These are phyloP conservation scores for Hirschfeldia incana DNA, from an alignment of 345 rosid genomes.

Conservation along the genomic window DNA sequence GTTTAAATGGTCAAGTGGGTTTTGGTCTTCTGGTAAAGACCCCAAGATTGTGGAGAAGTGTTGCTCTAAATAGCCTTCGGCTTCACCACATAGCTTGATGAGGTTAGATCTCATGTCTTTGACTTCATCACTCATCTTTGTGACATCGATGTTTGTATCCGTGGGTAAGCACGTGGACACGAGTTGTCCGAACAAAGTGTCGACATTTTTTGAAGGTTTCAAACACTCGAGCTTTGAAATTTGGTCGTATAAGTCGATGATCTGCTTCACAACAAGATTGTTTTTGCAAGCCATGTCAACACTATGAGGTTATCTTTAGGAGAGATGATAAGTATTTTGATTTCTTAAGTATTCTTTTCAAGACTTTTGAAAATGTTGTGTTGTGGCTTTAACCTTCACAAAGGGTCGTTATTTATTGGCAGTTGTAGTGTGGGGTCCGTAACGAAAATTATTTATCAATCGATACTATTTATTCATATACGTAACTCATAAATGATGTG, in stretches of 20 bases:
- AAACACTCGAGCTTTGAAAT: conserved; percentile 69
- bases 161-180: conserved; percentile 80
- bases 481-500: too few species aligned
- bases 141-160: conserved; percentile 57
- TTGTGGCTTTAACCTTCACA: conserved; percentile 34
- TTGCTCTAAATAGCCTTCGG: conserved; percentile 66
- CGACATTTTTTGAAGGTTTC: conserved; percentile 74
- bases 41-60: conserved; percentile 67
- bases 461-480: background rate
- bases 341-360: conserved; percentile 7
- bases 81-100: conserved; percentile 71
- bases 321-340: conserved; percentile 5
- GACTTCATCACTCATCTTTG: conserved; percentile 48
- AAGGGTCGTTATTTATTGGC: conserved; percentile 38
- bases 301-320: conserved; percentile 24
- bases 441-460: background rate
- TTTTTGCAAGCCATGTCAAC: conserved; percentile 67
- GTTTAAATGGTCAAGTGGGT: conserved; percentile 64
- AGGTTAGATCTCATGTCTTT: conserved; percentile 67
- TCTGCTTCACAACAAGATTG: conserved; percentile 51
- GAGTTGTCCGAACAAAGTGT: conserved; percentile 69
- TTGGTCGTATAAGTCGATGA: conserved; percentile 59
- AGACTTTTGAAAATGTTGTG: conserved; percentile 17
- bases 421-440: background rate
- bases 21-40: conserved; percentile 43